phyloP scores from a whole-genome alignment of 2,329 filamentous ascomycete species.

The Geosmithia flava region DNA sequence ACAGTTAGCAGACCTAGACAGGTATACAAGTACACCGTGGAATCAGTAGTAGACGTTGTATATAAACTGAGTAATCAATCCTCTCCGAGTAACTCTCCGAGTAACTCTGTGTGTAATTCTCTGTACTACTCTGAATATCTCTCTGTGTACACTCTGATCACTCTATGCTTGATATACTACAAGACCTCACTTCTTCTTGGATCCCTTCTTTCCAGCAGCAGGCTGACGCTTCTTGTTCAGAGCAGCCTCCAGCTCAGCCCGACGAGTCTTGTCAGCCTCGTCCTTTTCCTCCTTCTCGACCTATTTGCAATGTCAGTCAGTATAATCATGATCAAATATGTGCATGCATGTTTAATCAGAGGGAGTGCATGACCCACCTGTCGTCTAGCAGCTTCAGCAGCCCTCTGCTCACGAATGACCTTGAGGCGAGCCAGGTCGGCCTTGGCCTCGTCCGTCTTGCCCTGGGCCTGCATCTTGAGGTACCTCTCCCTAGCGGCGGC shows the following conservation, averaged over 20 bases:
- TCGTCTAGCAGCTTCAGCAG: constrained; percentile 71
- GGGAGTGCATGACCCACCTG: constrained; percentile 37
- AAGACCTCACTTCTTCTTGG: constrained; percentile 28
- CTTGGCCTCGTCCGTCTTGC: constrained; percentile 93
- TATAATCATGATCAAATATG: background rate
- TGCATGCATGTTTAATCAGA: background rate
- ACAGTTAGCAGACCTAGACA: too few relatives aligned
- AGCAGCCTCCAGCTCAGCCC: constrained; percentile 37
- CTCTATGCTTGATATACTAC: background rate
- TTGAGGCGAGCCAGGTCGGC: constrained; percentile 75
- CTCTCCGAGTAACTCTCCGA: too few relatives aligned
- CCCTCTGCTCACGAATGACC: constrained; percentile 75
- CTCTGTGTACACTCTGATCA: too few relatives aligned
- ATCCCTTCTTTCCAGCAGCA: constrained; percentile 36
- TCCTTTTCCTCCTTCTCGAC: constrained; percentile 47
- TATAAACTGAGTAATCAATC: too few relatives aligned
- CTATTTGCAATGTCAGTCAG: constrained; percentile 20
- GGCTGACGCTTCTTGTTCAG: constrained; percentile 44
- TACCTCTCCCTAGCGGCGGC: constrained; percentile 83
- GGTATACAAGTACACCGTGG: too few relatives aligned
- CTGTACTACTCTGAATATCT: too few relatives aligned
- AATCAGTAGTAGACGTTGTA: too few relatives aligned
- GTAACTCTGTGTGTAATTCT: too few relatives aligned
- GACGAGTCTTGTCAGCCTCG: constrained; percentile 33
- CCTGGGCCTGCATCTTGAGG: constrained; percentile 81